A percentile compares a stretch with the other conserved stretches of the same genome.
phyloP scores from a whole-genome alignment of 2,329 filamentous ascomycete species.

The Diaporthe sp. region DNA sequence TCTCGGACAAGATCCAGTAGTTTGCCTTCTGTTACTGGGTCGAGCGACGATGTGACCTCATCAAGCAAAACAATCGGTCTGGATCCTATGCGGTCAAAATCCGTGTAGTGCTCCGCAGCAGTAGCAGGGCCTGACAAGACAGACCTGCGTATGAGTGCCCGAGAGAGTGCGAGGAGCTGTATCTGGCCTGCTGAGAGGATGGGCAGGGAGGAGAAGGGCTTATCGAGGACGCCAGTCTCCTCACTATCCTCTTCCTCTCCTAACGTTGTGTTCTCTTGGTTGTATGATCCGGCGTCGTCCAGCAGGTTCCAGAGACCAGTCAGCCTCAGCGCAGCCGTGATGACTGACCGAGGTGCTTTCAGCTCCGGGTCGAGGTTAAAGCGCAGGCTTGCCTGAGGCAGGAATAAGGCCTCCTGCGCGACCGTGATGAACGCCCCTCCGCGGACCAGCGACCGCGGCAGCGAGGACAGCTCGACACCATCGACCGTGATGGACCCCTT shows the following conservation, averaged over 20 bases:
- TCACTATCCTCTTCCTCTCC: constrained; percentile 15
- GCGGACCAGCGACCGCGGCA: constrained; percentile 58
- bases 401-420: constrained; percentile 57
- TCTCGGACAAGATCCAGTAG: constrained; percentile 36
- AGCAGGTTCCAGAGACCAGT: constrained; percentile 40
- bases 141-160: constrained; percentile 49
- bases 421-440: constrained; percentile 48
- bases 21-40: constrained; percentile 34
- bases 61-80: constrained; percentile 49
- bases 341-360: constrained; percentile 47
- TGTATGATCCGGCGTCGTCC: not conserved
- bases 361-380: constrained; percentile 57
- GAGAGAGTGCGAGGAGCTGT: constrained; percentile 56
- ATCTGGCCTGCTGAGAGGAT: constrained; percentile 49
- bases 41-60: constrained; percentile 45
- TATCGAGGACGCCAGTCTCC: constrained; percentile 41
- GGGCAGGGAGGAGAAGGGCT: constrained; percentile 37
- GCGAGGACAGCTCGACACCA: constrained; percentile 53
- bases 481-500: constrained; percentile 58
- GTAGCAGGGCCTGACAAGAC: constrained; percentile 26
- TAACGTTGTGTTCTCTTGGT: constrained; percentile 41
- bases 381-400: constrained; percentile 55
- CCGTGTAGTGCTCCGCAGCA: not conserved
- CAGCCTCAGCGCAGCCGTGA: constrained; percentile 52
- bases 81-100: not conserved